Base-by-base conservation (phyloP, 495 filamentous ascomycete species). In the Aspergillus nidulans region DNA sequence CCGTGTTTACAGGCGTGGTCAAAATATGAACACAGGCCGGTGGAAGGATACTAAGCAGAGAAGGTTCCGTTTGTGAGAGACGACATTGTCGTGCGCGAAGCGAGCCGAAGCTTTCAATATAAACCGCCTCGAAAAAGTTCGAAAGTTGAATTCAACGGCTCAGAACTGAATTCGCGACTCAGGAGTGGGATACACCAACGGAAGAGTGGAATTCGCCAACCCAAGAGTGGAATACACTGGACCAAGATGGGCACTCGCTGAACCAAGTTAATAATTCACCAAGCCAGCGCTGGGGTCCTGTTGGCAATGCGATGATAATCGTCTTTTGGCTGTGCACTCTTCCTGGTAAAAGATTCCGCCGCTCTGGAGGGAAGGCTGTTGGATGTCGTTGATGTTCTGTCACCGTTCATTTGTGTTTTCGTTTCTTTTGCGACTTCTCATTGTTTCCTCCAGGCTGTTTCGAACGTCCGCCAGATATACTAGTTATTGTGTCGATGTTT, bases 351-450 rank as follows among this genome's bases (percentile, higher is more conserved):
- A 16, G 18, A 39, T 1, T 18, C 32, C 13, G 18, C 1, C 18
- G 44, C n/a, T 16, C 24, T 30, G 15, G 24, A 46, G 16, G n/a
- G n/a, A 46, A 2, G 15, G n/a, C 3, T 46, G 19, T 19, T 13
- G 2, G 3, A 12, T 25, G 21, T 13, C 16, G 21, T 13, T 25
- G 1, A 44, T 49, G 24, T 36, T 12, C 39, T 16, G 20, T 50
- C 24, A 30, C 50, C 19, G 19, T 34, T 57, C 57, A 66, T 58
- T 62, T 61, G 26, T 63, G 55, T 63, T 74, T 73, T 49, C 71
- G 69, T 59, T 74, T 75, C 58, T 74, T 74, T 56, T 72, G 68
- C n/a, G 67, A 65, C 43, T 69, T 67, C 26, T 60, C 50, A 21
- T 61, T 66, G 19, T 58, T 51, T 16, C 59, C 59, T n/a, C 47